Evolutionary conservation across 345 rosid species (phyloP).

Genomic region (Sapria himalayana): DNA sequence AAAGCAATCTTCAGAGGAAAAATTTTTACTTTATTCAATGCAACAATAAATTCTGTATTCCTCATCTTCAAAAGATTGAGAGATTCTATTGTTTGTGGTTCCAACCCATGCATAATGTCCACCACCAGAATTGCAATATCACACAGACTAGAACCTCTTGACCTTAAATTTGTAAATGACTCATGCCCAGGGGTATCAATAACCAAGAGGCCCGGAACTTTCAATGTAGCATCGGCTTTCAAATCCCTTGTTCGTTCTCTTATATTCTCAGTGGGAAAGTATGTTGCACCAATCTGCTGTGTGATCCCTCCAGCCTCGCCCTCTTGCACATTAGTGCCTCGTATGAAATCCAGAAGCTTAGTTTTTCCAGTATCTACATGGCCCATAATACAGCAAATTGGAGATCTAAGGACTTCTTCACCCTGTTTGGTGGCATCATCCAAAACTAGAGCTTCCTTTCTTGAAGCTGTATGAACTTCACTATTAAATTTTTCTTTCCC

Average conservation of each 20-base stretch:
- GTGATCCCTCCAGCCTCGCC: constrained; percentile 99
- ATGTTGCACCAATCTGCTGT: constrained; percentile 97
- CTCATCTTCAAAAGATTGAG: constrained; percentile 70
- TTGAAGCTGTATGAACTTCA: constrained; percentile 15
- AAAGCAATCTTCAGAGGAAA: too few species aligned
- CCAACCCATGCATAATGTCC: constrained; percentile 82
- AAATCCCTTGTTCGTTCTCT: constrained; percentile 86
- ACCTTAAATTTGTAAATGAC: constrained; percentile 70
- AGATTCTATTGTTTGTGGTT: constrained; percentile 87
- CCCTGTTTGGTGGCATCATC: constrained; percentile 18
- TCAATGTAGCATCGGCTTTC: constrained; percentile 75
- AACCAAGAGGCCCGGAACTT: constrained; percentile 88
- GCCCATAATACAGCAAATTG: constrained; percentile 95
- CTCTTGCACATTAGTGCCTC: constrained; percentile 96
- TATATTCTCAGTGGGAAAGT: constrained; percentile 82
- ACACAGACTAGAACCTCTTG: constrained; percentile 88
- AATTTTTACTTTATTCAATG: constrained; percentile 65
- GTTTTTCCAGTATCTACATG: constrained; percentile 98
- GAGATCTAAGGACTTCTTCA: constrained; percentile 59
- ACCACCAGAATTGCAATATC: constrained; percentile 95
- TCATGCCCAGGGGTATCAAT: constrained; percentile 98
- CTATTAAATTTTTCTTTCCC: constrained; percentile 14
- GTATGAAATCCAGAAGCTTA: constrained; percentile 80
- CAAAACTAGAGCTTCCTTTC: constrained; percentile 17
- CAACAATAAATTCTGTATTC: constrained; percentile 77